phyloP scores from a whole-genome alignment of 306 rosid species.

The Prunus fruticosa region DNA sequence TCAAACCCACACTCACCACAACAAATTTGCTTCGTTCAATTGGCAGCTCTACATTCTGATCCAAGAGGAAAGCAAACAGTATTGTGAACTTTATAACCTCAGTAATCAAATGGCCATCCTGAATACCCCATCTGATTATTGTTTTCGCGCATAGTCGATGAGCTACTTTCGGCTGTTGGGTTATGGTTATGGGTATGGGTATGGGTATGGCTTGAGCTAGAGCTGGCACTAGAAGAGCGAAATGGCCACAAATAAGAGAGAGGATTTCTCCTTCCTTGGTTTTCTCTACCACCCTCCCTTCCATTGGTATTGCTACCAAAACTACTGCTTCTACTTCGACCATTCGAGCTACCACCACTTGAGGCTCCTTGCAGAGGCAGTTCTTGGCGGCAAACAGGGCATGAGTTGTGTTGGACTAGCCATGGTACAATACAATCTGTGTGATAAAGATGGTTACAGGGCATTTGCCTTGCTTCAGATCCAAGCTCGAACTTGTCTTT shows the following conservation, averaged over 20 bases:
- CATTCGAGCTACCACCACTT: constrained; percentile 24
- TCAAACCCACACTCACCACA: constrained; percentile 10
- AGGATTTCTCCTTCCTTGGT: constrained; percentile 50
- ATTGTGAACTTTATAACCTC: constrained; percentile 4
- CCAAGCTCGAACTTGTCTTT: constrained; percentile 64
- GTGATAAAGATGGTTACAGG: constrained; percentile 67
- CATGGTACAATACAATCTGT: constrained; percentile 72
- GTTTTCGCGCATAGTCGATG: constrained; percentile 34
- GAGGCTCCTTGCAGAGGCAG: constrained; percentile 46
- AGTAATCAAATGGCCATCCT: constrained; percentile 63
- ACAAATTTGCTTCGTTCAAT: constrained; percentile 20
- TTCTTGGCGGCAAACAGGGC: constrained; percentile 85
- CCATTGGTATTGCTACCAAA: constrained; percentile 20
- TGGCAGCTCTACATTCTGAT: constrained; percentile 4
- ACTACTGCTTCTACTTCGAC: constrained; percentile 35
- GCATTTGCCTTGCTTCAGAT: constrained; percentile 71
- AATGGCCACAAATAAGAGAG: constrained; percentile 66
- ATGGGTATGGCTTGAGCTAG: constrained; percentile 38
- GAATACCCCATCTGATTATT: constrained; percentile 41
- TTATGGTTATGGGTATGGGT: constrained; percentile 6
- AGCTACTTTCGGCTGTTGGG: constrained; percentile 48
- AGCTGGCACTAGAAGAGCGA: constrained; percentile 55
- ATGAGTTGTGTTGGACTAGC: constrained; percentile 69
- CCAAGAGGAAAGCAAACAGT: constrained; percentile 6
- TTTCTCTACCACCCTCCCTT: constrained; percentile 46